Evolutionary conservation across 2,329 filamentous ascomycete genomes (phyloP).

Genomic region (Lasiodiplodia sp.): DNA sequence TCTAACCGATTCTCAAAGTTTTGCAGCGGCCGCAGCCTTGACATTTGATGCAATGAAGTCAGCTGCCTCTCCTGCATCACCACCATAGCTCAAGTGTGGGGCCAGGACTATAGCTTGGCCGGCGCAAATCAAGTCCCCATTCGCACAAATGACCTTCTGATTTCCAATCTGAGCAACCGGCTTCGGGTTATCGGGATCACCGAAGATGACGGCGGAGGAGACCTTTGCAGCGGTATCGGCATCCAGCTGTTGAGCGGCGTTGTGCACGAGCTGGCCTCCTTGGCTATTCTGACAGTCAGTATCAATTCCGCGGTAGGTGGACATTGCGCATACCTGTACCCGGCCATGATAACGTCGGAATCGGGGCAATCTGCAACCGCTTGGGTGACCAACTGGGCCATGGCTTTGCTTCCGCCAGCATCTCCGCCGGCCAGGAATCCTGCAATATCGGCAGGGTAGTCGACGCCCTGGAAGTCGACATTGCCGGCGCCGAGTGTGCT

Average conservation of each 20-base stretch:
- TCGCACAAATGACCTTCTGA: constrained; percentile 45
- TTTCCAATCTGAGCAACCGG: constrained; percentile 43
- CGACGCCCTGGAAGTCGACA: constrained; percentile 63
- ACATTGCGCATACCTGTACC: constrained; percentile 49
- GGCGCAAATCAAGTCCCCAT: constrained; percentile 45
- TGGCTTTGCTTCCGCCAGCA: constrained; percentile 50
- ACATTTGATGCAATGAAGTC: constrained; percentile 34
- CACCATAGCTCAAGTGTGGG: constrained; percentile 46
- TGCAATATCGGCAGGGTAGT: constrained; percentile 56
- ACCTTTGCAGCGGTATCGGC: background rate
- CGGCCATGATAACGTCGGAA: constrained; percentile 56
- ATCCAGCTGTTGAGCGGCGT: constrained; percentile 42
- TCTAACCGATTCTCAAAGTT: no score
- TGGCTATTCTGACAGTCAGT: constrained; percentile 36
- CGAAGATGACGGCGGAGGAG: constrained; percentile 34
- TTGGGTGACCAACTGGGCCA: constrained; percentile 52
- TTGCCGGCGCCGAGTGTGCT: constrained; percentile 49
- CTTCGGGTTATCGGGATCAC: constrained; percentile 47
- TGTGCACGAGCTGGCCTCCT: constrained; percentile 55
- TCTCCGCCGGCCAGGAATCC: constrained; percentile 57
- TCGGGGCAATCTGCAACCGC: constrained; percentile 54
- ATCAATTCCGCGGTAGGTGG: no score
- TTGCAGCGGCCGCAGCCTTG: background rate
- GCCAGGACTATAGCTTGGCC: constrained; percentile 40
- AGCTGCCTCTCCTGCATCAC: constrained; percentile 42